Evolutionary conservation across 441 rosid genomes (phyloP).

Genomic region (Biscutella laevigata): DNA sequence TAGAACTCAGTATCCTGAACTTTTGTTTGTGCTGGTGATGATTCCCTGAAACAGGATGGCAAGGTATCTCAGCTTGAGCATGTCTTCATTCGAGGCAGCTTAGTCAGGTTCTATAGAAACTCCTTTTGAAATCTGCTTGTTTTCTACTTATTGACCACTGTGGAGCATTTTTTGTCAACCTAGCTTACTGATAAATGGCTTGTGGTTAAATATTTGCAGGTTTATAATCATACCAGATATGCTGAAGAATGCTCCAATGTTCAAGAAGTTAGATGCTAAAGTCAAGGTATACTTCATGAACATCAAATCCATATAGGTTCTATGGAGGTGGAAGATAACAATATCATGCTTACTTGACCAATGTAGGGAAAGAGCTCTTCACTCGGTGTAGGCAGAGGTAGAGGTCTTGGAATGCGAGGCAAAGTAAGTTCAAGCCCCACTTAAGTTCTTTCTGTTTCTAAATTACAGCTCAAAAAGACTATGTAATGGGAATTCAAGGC

Average conservation of each 20-base stretch:
- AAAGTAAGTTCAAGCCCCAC: conserved; percentile 48
- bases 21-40: neutral
- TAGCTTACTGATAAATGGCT: neutral
- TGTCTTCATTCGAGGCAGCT: conserved; percentile 91
- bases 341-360: conserved; percentile 3
- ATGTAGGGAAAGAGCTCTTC: conserved; percentile 93
- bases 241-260: conserved; percentile 98
- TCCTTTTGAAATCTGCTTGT: neutral
- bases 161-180: neutral
- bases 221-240: conserved; percentile 99
- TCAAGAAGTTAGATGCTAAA: conserved; percentile 91
- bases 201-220: conserved; percentile 33
- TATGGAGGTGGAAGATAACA: neutral
- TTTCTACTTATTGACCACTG: neutral
- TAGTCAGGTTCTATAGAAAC: conserved; percentile 64
- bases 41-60: conserved; percentile 63
- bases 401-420: conserved; percentile 98
- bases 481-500: neutral
- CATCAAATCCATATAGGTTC: too few species aligned
- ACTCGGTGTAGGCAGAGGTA: conserved; percentile 94
- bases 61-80: conserved; percentile 96
- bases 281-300: conserved; percentile 56
- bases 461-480: neutral
- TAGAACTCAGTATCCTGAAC: neutral
- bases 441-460: neutral